Base-by-base conservation (phyloP, 495 filamentous ascomycete genomes). In the Penicillium cataractarum region DNA sequence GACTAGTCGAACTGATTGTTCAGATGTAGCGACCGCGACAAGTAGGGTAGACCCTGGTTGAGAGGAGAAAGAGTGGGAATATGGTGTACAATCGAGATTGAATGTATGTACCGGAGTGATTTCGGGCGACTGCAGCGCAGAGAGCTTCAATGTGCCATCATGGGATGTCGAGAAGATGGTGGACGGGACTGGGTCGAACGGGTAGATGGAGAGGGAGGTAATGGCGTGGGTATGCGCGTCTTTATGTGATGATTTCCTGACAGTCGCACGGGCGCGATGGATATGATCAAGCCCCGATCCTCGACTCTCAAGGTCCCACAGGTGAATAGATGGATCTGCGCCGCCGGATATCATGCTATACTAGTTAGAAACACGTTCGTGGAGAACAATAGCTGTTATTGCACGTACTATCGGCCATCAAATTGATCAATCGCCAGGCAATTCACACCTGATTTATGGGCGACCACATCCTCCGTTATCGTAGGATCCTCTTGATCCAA, bases 161-260 rank as follows among this genome's bases (percentile, higher is more conserved):
- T 92, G 92, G 50, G 92, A 92, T 12, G 88, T 89, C 1, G 91
- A 90, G 12, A 96, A 79, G 65, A 98, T 95, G 33, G 93, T 81
- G 78, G 64, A 84, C 75, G 61, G 89, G 76, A 78, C 94, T 2
- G 78, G 78, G 52, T 82, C 93, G 66, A 95, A 95, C 4, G 93
- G 92, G 68, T 95, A 97, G 76, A 96, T 96, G 2, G 84, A 90
- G 40, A 97, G 76, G 37, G 92, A 88, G 2, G 93, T 96, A 55
- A 97, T 89, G 54, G 91, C 89, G 65, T 88, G 90, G 51, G 84
- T 90, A 72, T 95, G 91, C 12, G 84, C 80, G 15, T 78, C 77
- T 19, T 68, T 66, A 42, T 80, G 69, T 19, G 79, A 76, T 8
- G 76, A 76, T 63, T 76, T 81, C 59, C 72, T 69, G n/a, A 79